A percentile compares a stretch with the other conserved stretches of the same genome.
These are phyloP conservation scores for Sutorius eximius DNA, from an alignment of 1,284 basidiomycete genomes.

Conservation along the genomic window DNA sequence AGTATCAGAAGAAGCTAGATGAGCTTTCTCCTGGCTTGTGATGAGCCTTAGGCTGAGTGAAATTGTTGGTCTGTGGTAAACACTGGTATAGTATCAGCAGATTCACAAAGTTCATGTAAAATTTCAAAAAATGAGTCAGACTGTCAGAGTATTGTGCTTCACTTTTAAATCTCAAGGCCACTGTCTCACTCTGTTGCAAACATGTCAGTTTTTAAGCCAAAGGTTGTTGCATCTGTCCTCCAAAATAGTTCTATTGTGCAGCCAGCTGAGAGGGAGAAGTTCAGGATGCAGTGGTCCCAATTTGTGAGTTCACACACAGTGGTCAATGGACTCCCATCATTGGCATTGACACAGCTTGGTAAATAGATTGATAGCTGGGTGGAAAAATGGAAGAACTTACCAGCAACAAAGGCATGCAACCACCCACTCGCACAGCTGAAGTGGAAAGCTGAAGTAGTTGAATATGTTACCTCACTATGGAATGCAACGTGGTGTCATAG, in stretches of 20 bases:
- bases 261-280: conserved; percentile 1
- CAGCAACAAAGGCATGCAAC: neutral
- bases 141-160: no score
- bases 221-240: neutral
- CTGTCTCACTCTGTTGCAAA: no score
- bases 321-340: no score
- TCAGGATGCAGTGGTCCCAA: neutral
- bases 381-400: conserved; percentile 3
- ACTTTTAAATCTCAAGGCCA: no score
- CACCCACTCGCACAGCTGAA: neutral
- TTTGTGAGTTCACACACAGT: neutral
- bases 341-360: neutral
- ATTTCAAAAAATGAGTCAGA: no score
- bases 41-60: no score
- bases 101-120: no score
- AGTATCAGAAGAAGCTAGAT: no score
- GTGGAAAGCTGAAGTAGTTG: conserved; percentile 4
- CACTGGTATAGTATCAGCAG: no score
- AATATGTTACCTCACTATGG: neutral
- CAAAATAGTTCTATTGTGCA: neutral
- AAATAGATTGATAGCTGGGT: neutral
- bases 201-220: conserved; percentile 6
- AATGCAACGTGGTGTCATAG: neutral
- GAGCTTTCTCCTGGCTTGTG: no score
- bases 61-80: no score